Conservation (phyloP, 2,329 filamentous ascomycete genomes). For the Cladosporium sp. region DNA sequence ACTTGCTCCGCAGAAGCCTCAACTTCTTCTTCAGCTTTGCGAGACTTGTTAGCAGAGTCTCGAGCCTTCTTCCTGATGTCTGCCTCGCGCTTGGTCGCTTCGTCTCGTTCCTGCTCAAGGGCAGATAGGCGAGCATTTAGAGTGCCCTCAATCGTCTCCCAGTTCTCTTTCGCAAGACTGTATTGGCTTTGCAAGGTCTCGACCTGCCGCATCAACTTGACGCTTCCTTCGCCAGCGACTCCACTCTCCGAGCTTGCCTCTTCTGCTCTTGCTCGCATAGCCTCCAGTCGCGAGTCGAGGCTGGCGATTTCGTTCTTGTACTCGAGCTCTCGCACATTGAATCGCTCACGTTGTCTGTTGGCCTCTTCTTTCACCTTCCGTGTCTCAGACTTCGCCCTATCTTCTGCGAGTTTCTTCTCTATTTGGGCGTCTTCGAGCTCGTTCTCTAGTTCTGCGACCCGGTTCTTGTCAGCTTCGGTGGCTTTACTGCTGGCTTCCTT, state of each 20-base stretch:
- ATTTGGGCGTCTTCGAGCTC: conserved; percentile 66
- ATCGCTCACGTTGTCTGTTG: conserved; percentile 69
- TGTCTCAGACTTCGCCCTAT: conserved; percentile 69
- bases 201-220: conserved; percentile 84
- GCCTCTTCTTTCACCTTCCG: conserved; percentile 71
- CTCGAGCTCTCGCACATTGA: conserved; percentile 69
- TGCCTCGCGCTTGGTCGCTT: conserved; percentile 76
- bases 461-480: conserved; percentile 64
- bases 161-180: conserved; percentile 90
- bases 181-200: conserved; percentile 96
- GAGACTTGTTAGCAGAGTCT: conserved; percentile 70
- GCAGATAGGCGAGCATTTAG: conserved; percentile 73
- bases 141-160: conserved; percentile 92
- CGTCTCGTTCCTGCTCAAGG: conserved; percentile 89
- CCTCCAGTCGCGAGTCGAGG: conserved; percentile 86
- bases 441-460: conserved; percentile 57
- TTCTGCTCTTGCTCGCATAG: conserved; percentile 80
- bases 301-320: conserved; percentile 73
- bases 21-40: conserved; percentile 78
- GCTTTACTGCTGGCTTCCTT: conserved; percentile 66
- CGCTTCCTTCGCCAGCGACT: conserved; percentile 56
- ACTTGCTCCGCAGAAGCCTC: conserved; percentile 67
- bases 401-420: conserved; percentile 73
- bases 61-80: conserved; percentile 88
- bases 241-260: conserved; percentile 75